A percentile compares a stretch with the other conserved stretches of the same genome.
phyloP scores from a whole-genome alignment of 352 stramenopile genomes.

The Pelagophyceae sp. region DNA sequence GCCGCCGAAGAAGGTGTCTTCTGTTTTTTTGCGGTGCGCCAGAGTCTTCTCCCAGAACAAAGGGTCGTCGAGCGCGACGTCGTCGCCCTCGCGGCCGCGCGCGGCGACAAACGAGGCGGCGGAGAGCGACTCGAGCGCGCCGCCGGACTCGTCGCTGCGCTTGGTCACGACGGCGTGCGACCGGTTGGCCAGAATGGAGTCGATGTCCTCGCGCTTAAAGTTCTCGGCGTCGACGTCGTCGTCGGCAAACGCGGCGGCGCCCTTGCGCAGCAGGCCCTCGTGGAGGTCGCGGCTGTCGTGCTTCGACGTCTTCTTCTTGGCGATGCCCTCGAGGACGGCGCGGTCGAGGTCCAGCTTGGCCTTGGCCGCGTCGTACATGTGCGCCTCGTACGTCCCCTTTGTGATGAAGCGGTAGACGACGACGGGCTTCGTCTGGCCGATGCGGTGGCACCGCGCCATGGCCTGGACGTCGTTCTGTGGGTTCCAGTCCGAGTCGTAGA shows the following conservation, averaged over 20 bases:
- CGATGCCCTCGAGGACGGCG: conserved; percentile 91
- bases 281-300: conserved; percentile 75
- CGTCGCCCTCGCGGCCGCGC: conserved; percentile 85
- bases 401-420: conserved; percentile 95
- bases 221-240: conserved; percentile 77
- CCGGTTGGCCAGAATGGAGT: conserved; percentile 70
- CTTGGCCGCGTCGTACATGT: conserved; percentile 97
- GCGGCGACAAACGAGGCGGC: conserved; percentile 79
- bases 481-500: conserved; percentile 94
- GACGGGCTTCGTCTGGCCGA: conserved; percentile 96
- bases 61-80: conserved; percentile 85
- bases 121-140: conserved; percentile 42
- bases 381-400: conserved; percentile 96
- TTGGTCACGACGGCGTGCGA: conserved; percentile 53
- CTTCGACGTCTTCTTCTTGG: conserved; percentile 50
- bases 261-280: conserved; percentile 80
- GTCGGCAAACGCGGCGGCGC: conserved; percentile 87
- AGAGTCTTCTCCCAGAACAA: conserved; percentile 91
- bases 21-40: background rate
- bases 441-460: conserved; percentile 88
- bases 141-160: conserved; percentile 49
- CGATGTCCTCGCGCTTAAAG: conserved; percentile 84
- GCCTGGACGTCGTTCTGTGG: conserved; percentile 83
- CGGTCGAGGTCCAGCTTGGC: conserved; percentile 97
- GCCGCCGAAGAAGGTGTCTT: conserved; percentile 65